phyloP scores from a whole-genome alignment of 2,329 filamentous ascomycete species.

The Neofusicoccum laricinum region DNA sequence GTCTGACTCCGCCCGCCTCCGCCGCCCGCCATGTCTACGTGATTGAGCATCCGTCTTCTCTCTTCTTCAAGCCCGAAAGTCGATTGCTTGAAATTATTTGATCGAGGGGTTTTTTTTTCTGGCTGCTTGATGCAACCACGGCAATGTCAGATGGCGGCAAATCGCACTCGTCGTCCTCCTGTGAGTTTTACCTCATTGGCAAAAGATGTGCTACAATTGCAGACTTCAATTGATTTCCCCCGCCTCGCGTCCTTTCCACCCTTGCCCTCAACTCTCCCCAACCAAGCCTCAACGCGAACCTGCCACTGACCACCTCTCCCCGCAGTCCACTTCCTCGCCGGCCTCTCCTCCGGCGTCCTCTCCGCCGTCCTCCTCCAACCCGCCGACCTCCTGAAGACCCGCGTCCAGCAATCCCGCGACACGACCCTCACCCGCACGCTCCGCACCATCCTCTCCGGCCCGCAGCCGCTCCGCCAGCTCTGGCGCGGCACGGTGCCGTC shows the following conservation, averaged over 20 bases:
- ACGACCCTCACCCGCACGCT: slow-evolving; percentile 67
- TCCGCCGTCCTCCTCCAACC: slow-evolving; percentile 91
- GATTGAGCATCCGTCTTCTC: neutral
- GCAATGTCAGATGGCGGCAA: slow-evolving; percentile 53
- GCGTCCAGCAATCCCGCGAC: slow-evolving; percentile 81
- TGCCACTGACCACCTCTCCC: neutral
- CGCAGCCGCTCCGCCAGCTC: slow-evolving; percentile 67
- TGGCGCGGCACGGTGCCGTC: slow-evolving; percentile 94
- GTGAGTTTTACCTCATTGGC: slow-evolving; percentile 30
- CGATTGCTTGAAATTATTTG: neutral
- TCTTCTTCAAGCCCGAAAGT: neutral
- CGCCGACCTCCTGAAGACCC: slow-evolving; percentile 92
- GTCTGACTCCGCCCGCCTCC: neutral
- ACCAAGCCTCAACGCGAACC: neutral
- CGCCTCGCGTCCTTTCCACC: neutral
- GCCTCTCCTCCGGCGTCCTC: slow-evolving; percentile 80
- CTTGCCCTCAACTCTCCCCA: neutral
- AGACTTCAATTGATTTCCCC: neutral
- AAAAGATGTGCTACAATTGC: too few relatives aligned
- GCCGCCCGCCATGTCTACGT: slow-evolving; percentile 7
- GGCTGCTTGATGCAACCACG: slow-evolving; percentile 25
- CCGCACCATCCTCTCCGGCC: slow-evolving; percentile 64
- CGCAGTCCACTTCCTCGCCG: slow-evolving; percentile 76
- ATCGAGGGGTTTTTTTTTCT: neutral
- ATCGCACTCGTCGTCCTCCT: slow-evolving; percentile 49